A percentile compares a stretch with the other conserved stretches of the same genome.
Conservation (phyloP, 352 stramenopile species). For the Phytophthora citrophthora region DNA sequence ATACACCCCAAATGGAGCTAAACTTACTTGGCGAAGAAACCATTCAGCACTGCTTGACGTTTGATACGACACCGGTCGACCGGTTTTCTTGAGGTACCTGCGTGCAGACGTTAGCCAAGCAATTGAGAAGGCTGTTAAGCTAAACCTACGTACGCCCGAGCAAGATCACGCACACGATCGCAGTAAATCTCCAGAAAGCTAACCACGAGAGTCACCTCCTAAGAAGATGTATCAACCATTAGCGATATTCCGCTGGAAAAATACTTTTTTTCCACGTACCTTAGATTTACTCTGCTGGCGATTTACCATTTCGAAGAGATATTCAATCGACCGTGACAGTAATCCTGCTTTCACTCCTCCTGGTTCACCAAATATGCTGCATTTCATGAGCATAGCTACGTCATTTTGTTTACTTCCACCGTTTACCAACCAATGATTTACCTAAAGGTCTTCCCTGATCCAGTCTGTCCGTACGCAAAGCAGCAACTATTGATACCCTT, state of each 20-base stretch:
- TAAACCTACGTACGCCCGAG: conserved; percentile 86
- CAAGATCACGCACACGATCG: conserved; percentile 92
- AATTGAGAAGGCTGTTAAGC: neutral
- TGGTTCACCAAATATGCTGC: conserved; percentile 88
- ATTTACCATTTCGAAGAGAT: conserved; percentile 89
- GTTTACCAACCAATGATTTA: conserved; percentile 17
- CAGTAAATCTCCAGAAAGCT: conserved; percentile 96
- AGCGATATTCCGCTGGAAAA: neutral
- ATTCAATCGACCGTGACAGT: conserved; percentile 90
- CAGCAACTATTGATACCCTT: conserved; percentile 94
- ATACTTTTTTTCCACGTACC: conserved; percentile 18
- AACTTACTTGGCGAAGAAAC: conserved; percentile 76
- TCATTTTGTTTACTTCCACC: neutral
- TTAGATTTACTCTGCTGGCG: conserved; percentile 65
- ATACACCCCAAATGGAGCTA: neutral
- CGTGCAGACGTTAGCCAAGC: conserved; percentile 2
- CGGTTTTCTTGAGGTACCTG: conserved; percentile 80
- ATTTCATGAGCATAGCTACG: neutral
- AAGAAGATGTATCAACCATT: neutral
- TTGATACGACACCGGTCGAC: conserved; percentile 71
- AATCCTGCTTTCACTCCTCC: conserved; percentile 84
- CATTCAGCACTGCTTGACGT: conserved; percentile 83
- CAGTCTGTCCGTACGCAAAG: conserved; percentile 93
- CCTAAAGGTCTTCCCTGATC: conserved; percentile 87
- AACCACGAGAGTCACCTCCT: conserved; percentile 86